phyloP scores from a whole-genome alignment of 148 eudicot genomes.

The Polygonum aviculare region DNA sequence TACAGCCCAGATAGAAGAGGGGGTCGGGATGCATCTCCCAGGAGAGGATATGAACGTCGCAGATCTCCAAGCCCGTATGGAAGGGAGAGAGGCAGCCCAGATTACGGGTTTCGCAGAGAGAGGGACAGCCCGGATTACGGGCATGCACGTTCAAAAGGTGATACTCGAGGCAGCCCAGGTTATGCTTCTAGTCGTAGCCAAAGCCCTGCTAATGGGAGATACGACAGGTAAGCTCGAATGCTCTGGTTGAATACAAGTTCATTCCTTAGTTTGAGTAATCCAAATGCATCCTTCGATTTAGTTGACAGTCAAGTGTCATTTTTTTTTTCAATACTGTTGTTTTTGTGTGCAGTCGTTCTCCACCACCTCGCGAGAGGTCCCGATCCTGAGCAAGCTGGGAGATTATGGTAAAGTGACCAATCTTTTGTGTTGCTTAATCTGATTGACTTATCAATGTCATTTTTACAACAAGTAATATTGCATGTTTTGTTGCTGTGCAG shows the following conservation, averaged over 20 bases:
- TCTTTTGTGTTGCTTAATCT: neutral
- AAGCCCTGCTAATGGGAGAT: conserved; percentile 12
- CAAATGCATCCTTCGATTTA: too few relatives aligned
- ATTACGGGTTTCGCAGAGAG: conserved; percentile 9
- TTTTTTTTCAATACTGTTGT: neutral
- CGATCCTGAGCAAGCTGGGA: neutral
- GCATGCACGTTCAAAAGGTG: neutral
- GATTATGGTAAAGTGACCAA: neutral
- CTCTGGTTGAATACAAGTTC: too few relatives aligned
- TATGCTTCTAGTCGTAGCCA: neutral
- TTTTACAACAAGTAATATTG: neutral
- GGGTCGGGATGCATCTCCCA: conserved; percentile 30
- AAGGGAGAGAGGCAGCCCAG: conserved; percentile 32
- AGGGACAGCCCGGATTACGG: conserved; percentile 34
- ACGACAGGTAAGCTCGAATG: neutral
- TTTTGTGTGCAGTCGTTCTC: conserved; percentile 9
- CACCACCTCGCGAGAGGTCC: conserved; percentile 8
- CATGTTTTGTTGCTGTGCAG: neutral
- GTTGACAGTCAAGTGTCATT: neutral
- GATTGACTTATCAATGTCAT: neutral
- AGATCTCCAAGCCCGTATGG: conserved; percentile 38
- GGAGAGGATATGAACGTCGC: conserved; percentile 24
- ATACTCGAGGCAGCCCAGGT: conserved; percentile 16
- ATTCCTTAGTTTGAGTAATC: neutral
- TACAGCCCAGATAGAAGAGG: conserved; percentile 55